Percentiles rank a stretch among this genome's conserved stretches.
Evolutionary conservation across 2,329 filamentous ascomycete genomes (phyloP).

Genomic region (Calonectria ilicicola): DNA sequence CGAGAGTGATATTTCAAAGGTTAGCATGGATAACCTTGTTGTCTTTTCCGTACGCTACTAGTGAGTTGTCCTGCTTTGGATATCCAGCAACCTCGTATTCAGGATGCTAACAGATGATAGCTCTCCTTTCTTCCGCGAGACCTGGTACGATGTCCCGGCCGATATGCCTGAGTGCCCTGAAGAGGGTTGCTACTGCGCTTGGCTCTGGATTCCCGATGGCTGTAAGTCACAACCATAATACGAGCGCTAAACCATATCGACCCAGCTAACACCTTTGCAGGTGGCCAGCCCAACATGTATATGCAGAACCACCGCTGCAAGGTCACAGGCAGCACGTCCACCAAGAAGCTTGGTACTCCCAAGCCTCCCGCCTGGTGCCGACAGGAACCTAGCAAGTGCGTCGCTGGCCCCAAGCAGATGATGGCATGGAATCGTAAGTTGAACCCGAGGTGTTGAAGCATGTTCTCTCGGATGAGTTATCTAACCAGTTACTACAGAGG

Average conservation of each 20-base stretch:
- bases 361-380: constrained; percentile 56
- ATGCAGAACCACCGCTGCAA: constrained; percentile 64
- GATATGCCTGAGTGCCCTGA: constrained; percentile 44
- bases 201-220: constrained; percentile 47
- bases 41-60: constrained; percentile 61
- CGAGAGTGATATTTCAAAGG: constrained; percentile 56
- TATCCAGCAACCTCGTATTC: background rate
- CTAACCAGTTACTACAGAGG: constrained; percentile 36
- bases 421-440: constrained; percentile 59
- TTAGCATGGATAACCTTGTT: constrained; percentile 63
- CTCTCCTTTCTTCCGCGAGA: constrained; percentile 45
- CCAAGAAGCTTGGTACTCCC: constrained; percentile 54
- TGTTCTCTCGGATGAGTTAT: background rate
- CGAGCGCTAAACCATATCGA: no score
- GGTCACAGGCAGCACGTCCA: constrained; percentile 56
- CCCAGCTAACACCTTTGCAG: constrained; percentile 18
- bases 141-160: constrained; percentile 44
- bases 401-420: constrained; percentile 63
- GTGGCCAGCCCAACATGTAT: constrained; percentile 48
- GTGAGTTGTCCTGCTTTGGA: constrained; percentile 43
- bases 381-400: constrained; percentile 54
- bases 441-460: background rate
- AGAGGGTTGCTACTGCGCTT: constrained; percentile 46
- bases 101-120: constrained; percentile 13
- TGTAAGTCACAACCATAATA: constrained; percentile 27